phyloP scores from a whole-genome alignment of 306 rosid genomes.

The Pyrus bretschneideri region DNA sequence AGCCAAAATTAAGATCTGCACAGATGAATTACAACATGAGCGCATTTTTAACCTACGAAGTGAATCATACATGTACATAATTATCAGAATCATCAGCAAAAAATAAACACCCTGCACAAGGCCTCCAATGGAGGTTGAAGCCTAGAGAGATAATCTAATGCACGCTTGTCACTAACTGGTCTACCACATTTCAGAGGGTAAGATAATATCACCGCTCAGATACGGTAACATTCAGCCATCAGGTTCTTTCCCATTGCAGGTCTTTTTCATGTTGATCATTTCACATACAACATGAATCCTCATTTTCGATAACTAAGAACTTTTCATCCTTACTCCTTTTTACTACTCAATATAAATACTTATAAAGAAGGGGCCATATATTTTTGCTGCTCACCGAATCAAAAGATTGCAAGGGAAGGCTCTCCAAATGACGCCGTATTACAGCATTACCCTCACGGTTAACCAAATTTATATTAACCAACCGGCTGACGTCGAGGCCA shows the following conservation, averaged over 20 bases:
- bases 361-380: constrained; percentile 6
- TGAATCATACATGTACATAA: not conserved
- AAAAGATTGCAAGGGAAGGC: constrained; percentile 85
- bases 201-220: not conserved
- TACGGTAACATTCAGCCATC: not conserved
- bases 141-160: not conserved
- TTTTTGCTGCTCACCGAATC: constrained; percentile 63
- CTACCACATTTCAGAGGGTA: not conserved
- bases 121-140: not conserved
- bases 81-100: not conserved
- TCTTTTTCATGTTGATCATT: constrained; percentile 1
- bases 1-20: constrained; percentile 81
- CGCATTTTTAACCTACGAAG: not conserved
- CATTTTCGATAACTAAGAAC: not conserved
- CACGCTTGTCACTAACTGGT: constrained; percentile 9
- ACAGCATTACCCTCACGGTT: constrained; percentile 93
- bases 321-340: not conserved
- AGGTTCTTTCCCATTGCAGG: not conserved
- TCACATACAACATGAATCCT: not conserved
- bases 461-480: constrained; percentile 68
- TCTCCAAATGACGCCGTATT: constrained; percentile 83
- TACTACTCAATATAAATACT: not conserved
- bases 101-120: not conserved
- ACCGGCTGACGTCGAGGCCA: constrained; percentile 67
- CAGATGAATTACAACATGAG: constrained; percentile 21